phyloP scores from a whole-genome alignment of 345 rosid genomes.

The Eucalyptus tenuipes region DNA sequence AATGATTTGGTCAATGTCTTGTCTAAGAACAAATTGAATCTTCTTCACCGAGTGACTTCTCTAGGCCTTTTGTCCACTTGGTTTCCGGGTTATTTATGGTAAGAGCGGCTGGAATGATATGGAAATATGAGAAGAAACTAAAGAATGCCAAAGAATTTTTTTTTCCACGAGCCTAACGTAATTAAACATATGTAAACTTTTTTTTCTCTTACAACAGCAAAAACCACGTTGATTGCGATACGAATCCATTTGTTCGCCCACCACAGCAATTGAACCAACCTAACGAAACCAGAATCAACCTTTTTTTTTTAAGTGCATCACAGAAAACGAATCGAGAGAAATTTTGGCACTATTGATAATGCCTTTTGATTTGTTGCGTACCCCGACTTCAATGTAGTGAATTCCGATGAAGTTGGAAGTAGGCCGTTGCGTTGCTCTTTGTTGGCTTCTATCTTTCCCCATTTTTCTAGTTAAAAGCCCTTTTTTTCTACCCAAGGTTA shows the following conservation, averaged over 20 bases:
- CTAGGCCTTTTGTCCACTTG: neutral
- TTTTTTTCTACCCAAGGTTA: neutral
- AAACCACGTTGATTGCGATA: rapidly evolving
- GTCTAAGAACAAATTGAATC: neutral
- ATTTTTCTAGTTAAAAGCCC: neutral
- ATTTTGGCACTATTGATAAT: neutral
- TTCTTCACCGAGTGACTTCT: neutral
- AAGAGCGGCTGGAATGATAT: neutral
- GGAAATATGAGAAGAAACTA: neutral
- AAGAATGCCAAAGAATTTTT: neutral
- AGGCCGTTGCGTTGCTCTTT: neutral
- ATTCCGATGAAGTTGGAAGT: neutral
- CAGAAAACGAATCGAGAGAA: neutral
- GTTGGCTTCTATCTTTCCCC: neutral
- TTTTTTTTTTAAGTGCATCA: neutral
- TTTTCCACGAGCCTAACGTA: neutral
- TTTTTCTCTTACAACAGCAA: neutral
- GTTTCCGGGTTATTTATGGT: neutral
- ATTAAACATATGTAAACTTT: neutral
- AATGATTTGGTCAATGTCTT: neutral
- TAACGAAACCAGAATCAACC: neutral
- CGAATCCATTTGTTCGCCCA: neutral
- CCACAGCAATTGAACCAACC: neutral
- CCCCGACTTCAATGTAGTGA: neutral
- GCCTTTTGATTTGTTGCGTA: neutral